Evolutionary conservation across 257 asterid species (phyloP), one percentile per base, ranked within the genome.

Genomic region (Verbena officinalis): DNA sequence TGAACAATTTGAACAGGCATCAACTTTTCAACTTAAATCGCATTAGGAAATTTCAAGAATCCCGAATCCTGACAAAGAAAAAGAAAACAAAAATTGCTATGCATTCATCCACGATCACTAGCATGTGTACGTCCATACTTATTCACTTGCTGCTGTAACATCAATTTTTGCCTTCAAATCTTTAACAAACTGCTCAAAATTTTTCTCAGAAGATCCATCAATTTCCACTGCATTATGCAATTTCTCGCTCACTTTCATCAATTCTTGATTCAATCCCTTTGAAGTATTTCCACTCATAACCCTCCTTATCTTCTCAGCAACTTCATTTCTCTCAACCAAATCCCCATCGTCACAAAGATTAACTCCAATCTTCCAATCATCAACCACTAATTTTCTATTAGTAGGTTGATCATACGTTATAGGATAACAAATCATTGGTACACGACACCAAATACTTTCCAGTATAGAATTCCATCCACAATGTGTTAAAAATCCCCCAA

Each of bases 371-470:
- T 56, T 56, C 62, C 62, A 56, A 56, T 56, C 62, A 56, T 54
- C 60, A 27, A 54, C 60, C 42, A 54, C 43, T 15, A 54, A 4
- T 27, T 54, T 54, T 14, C 14, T 30, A 7, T 44, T 44, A 4
- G 21, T 3, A n/a, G 51, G 51, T n/a, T 44, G 51, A 44, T 44
- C 51, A 30, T 54, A 54, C 4, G 5, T 3, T 5, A 54, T 14
- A 7, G 60, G 60, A 54, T 54, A 54, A n/a, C 60, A 54, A 14
- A 54, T 54, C 60, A 55, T 55, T 6, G 62, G 62, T 3, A 34
- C 45, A 0, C 70, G 65, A 21, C 59, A 20, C 75, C 65, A 70
- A 14, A 60, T 40, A 40, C 74, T 69, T 56, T 69, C 74, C 49
- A 69, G 1, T 0, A 53, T 39, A 2, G 73, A 68, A 17, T 68